Evolutionary conservation across 2,329 filamentous ascomycete genomes (phyloP).

Genomic region (Fusarium keratoplasticum): DNA sequence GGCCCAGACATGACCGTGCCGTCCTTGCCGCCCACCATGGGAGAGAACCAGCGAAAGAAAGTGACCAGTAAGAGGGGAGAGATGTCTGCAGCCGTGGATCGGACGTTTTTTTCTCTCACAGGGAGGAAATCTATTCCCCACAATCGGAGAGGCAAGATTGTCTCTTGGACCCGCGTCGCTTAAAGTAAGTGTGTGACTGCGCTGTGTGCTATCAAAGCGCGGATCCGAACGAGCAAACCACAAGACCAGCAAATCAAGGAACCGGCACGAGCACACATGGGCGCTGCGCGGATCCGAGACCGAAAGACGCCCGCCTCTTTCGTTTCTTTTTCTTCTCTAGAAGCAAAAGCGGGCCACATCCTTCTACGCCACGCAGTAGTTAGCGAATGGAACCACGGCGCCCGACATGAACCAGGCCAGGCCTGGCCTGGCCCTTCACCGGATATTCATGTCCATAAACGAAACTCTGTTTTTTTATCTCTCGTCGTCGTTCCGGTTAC

Average conservation of each 20-base stretch:
- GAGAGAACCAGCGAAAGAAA: background rate
- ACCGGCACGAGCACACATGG: background rate
- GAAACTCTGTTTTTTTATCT: background rate
- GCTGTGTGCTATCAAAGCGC: background rate
- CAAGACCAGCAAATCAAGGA: background rate
- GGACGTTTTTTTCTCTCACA: background rate
- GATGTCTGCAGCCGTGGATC: background rate
- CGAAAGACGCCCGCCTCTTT: background rate
- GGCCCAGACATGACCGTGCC: constrained; percentile 1
- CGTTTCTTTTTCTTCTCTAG: constrained; percentile 1
- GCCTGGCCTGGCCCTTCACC: background rate
- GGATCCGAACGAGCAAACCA: background rate
- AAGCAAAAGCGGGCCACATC: background rate
- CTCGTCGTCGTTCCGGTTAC: constrained; percentile 7
- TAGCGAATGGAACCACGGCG: background rate
- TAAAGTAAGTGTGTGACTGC: background rate
- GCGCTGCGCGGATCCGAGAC: background rate
- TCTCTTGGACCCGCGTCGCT: background rate
- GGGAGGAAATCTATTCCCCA: background rate
- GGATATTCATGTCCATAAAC: background rate
- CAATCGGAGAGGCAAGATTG: background rate
- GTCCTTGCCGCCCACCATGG: constrained; percentile 2
- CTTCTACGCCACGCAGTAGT: background rate
- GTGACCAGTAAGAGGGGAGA: background rate
- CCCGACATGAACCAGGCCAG: background rate